Evolutionary conservation across 768 basidiomycete species (phyloP).

Genomic region (Hygrophorus pudorinus): DNA sequence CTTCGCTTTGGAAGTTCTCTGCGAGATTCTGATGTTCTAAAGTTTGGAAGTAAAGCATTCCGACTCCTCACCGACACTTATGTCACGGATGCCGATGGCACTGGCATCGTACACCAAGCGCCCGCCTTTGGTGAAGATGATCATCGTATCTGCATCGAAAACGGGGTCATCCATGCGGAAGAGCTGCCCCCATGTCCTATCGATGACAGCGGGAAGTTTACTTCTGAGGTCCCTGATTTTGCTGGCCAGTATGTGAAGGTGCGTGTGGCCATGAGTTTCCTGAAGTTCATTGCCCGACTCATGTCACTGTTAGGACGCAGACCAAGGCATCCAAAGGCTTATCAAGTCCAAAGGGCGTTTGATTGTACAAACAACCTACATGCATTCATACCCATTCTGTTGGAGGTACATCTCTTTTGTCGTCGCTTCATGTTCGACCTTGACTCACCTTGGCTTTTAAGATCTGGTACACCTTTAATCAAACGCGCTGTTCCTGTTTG

Average conservation of each 20-base stretch:
- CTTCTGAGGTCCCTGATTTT: conserved; percentile 83
- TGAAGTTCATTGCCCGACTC: conserved; percentile 1
- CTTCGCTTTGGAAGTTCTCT: background rate
- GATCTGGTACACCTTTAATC: conserved; percentile 90
- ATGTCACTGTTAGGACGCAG: conserved; percentile 57
- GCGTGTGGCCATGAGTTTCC: conserved; percentile 9
- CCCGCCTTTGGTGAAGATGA: conserved; percentile 99
- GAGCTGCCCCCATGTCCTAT: conserved; percentile 97
- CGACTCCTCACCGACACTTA: conserved; percentile 84
- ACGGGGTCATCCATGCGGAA: conserved; percentile 74
- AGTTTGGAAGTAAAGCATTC: conserved; percentile 92
- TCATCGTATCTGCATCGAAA: conserved; percentile 81
- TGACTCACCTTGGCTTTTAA: conserved; percentile 17
- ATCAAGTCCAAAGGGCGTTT: conserved; percentile 83
- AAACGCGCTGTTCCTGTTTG: conserved; percentile 94
- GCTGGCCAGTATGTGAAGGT: conserved; percentile 86
- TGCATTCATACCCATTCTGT: conserved; percentile 94
- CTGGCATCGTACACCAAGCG: conserved; percentile 98
- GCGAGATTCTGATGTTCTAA: background rate
- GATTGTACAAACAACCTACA: conserved; percentile 77
- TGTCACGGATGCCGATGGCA: conserved; percentile 88
- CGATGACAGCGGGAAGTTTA: conserved; percentile 84
- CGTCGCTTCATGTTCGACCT: background rate
- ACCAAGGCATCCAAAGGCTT: conserved; percentile 87
- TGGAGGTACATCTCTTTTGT: conserved; percentile 61